phyloP scores from a whole-genome alignment of 2,329 filamentous ascomycete genomes.

The Penicillium sp. region DNA sequence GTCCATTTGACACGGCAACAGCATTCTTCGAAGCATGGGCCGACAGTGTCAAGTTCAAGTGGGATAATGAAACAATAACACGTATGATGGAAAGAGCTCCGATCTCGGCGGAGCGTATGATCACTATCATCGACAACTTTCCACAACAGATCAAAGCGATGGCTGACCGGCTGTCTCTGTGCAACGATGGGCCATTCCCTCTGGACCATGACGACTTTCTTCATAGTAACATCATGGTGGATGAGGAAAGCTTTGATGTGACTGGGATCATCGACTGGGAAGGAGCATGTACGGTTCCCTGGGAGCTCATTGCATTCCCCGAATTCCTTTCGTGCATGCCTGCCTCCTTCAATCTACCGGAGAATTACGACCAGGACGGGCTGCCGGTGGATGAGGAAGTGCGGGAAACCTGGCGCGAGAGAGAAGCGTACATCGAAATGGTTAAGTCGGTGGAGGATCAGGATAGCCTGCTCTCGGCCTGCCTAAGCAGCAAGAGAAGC shows the following conservation, averaged over 20 bases:
- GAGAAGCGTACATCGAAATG: conserved; percentile 9
- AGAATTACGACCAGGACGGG: conserved; percentile 9
- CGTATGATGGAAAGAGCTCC: neutral
- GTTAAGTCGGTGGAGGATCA: conserved; percentile 1
- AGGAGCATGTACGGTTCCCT: conserved; percentile 12
- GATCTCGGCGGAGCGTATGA: conserved; percentile 2
- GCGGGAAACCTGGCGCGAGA: conserved; percentile 6
- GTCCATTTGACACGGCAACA: conserved; percentile 19
- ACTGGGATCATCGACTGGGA: conserved; percentile 19
- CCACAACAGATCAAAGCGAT: conserved; percentile 6
- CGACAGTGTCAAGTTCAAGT: conserved; percentile 11
- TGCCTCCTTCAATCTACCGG: conserved; percentile 11
- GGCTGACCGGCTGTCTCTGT: conserved; percentile 1
- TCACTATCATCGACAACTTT: conserved; percentile 3
- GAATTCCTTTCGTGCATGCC: conserved; percentile 12
- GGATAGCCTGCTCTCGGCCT: conserved; percentile 9
- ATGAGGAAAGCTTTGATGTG: conserved; percentile 8
- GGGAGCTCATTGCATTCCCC: conserved; percentile 11
- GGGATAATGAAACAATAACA: conserved; percentile 8
- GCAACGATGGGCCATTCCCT: conserved; percentile 13
- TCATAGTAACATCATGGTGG: conserved; percentile 20
- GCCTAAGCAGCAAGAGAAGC: conserved; percentile 6
- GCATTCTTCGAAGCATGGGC: conserved; percentile 22
- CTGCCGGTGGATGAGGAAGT: conserved; percentile 2
- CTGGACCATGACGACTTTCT: conserved; percentile 15